Evolutionary conservation across 2,329 filamentous ascomycete species (phyloP), one percentile per base, ranked within the genome.

Genomic region (Phyllachora maydis): DNA sequence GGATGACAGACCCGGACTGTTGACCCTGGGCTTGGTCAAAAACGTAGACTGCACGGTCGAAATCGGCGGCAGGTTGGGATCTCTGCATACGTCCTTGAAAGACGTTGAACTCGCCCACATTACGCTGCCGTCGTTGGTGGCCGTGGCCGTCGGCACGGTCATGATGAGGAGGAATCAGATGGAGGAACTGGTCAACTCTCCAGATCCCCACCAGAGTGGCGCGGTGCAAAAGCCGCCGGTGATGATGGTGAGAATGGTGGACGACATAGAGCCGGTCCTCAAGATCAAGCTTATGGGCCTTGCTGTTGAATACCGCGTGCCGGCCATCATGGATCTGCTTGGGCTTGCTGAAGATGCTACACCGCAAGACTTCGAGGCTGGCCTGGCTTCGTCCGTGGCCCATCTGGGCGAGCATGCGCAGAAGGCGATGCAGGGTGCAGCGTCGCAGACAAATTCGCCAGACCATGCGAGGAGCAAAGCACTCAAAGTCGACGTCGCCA

Each of bases 191-290:
- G 37, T 95, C 4, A 69, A 69, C 19, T 67, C 56, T 10, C 40
- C 32, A 24, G 28, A 33, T 28, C 42, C 39, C 14, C 36, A 34
- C 26, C 41, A 36, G 19, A 41, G 12, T 23, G 27, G 22, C 13
- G 32, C 21, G 26, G n/a, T n/a, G n/a, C 40, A 30, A 28, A 41
- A 32, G 3, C 30, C 33, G 4, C 49, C 65, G 2, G 78, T 83
- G 32, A 44, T 95, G 25, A 92, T 91, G 71, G 66, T 77, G 28
- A 66, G 88, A 23, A 76, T 92, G 50, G 77, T 98, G 33, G 83
- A 95, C 41, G 85, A 95, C 41, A 78, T 90, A 49, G 85, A 95
- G 32, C 85, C 90, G 0, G 70, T 79, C 5, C 56, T 93, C 33
- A 92, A 90, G 42, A 45, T 93, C 28, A 90, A 91, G 41, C 50